Conservation (phyloP, 2,329 filamentous ascomycete species). For the Whalleya microplaca region DNA sequence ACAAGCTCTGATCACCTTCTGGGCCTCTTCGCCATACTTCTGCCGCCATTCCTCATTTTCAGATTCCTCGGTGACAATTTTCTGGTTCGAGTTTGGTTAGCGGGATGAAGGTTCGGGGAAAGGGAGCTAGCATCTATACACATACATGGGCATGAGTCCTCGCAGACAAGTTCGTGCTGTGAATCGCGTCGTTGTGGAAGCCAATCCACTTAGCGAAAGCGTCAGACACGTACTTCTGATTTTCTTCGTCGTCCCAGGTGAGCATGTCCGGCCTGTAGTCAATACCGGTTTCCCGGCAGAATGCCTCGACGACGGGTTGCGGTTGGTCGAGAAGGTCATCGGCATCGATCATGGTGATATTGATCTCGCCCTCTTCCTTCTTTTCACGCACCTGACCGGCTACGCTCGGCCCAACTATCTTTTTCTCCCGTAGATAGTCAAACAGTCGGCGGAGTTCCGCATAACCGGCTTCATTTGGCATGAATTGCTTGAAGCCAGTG, state of each 20-base stretch:
- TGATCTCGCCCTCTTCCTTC: constrained; percentile 46
- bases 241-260: constrained; percentile 77
- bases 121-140: constrained; percentile 9
- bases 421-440: constrained; percentile 74
- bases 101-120: constrained; percentile 12
- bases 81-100: constrained; percentile 47
- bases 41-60: constrained; percentile 73
- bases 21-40: constrained; percentile 74
- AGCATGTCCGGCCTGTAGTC: constrained; percentile 80
- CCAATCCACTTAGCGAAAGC: constrained; percentile 97
- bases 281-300: constrained; percentile 81
- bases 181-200: constrained; percentile 93
- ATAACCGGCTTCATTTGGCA: constrained; percentile 88
- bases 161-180: constrained; percentile 76
- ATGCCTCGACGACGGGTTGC: constrained; percentile 72
- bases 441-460: constrained; percentile 84
- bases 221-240: constrained; percentile 67
- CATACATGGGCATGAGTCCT: constrained; percentile 66
- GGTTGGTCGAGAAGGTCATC: constrained; percentile 92
- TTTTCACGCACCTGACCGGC: constrained; percentile 46
- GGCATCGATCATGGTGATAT: constrained; percentile 87
- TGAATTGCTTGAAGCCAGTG: constrained; percentile 86
- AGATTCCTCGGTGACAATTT: constrained; percentile 64
- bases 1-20: constrained; percentile 69
- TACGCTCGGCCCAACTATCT: constrained; percentile 71